phyloP scores from a whole-genome alignment of 805 yeast species.

The Pichia occidentalis region DNA sequence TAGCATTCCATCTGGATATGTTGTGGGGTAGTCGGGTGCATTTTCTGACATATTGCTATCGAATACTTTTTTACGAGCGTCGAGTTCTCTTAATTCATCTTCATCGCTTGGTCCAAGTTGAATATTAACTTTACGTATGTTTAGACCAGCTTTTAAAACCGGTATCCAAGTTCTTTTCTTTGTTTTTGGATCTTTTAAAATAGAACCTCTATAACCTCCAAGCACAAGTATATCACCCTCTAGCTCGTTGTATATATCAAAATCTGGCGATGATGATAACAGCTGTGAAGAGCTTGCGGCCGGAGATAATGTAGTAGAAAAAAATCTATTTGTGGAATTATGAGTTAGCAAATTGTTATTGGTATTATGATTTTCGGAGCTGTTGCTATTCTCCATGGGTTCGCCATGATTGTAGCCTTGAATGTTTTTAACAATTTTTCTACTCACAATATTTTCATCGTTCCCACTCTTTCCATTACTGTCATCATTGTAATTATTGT shows the following conservation, averaged over 20 bases:
- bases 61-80: conserved; percentile 35
- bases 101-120: conserved; percentile 64
- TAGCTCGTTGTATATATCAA: conserved; percentile 48
- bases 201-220: conserved; percentile 88
- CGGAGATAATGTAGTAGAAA: conserved; percentile 5
- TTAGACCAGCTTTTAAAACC: conserved; percentile 68
- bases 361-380: too few species aligned
- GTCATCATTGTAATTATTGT: too few species aligned
- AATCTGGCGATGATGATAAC: conserved; percentile 17
- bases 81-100: conserved; percentile 44
- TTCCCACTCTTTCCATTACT: too few species aligned
- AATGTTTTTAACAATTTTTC: too few species aligned
- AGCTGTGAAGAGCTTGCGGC: conserved; percentile 4
- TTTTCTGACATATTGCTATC: not conserved
- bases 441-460: too few species aligned
- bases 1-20: conserved; percentile 71
- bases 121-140: conserved; percentile 61
- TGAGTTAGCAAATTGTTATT: too few species aligned
- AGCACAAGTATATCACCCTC: conserved; percentile 75
- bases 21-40: conserved; percentile 13
- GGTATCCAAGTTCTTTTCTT: conserved; percentile 80
- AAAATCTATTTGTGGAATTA: not conserved
- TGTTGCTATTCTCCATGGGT: too few species aligned
- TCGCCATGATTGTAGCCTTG: too few species aligned
- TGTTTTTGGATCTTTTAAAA: conserved; percentile 59